These are phyloP conservation scores for Tranzscheliella williamsii DNA, from an alignment of 1,284 basidiomycete genomes.

Conservation along the genomic window DNA sequence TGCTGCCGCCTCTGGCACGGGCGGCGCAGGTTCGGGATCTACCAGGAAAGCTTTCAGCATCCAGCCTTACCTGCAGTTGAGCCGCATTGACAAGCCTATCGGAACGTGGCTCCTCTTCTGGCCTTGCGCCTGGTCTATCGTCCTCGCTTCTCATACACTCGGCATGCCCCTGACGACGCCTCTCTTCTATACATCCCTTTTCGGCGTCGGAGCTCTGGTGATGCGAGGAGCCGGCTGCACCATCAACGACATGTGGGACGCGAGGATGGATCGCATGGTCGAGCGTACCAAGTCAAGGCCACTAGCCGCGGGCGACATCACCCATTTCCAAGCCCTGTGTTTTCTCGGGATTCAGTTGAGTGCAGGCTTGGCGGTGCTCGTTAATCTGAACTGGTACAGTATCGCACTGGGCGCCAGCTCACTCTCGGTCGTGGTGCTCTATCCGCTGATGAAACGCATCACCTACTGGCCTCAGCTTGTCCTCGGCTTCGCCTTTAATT, in stretches of 20 bases:
- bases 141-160: slow-evolving; percentile 51
- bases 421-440: slow-evolving; percentile 80
- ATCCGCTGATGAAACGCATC: slow-evolving; percentile 96
- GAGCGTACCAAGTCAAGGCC: slow-evolving; percentile 72
- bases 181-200: slow-evolving; percentile 68
- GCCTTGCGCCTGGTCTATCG: slow-evolving; percentile 70
- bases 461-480: slow-evolving; percentile 92
- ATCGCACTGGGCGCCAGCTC: slow-evolving; percentile 90
- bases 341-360: slow-evolving; percentile 85
- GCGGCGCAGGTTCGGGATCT: neutral
- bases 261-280: slow-evolving; percentile 83
- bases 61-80: slow-evolving; percentile 79
- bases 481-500: slow-evolving; percentile 83
- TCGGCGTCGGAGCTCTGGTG: slow-evolving; percentile 85
- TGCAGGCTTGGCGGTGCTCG: slow-evolving; percentile 81
- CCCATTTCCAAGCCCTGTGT: slow-evolving; percentile 73
- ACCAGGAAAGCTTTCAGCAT: slow-evolving; percentile 28
- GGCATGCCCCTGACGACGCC: slow-evolving; percentile 35
- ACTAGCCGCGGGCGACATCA: slow-evolving; percentile 81
- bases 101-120: slow-evolving; percentile 88
- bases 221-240: slow-evolving; percentile 99
- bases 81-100: slow-evolving; percentile 91
- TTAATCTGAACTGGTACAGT: slow-evolving; percentile 93
- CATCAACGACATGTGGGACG: slow-evolving; percentile 99
- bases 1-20: neutral